Evolutionary conservation across 805 yeast species (phyloP), one percentile per base, ranked within the genome.

Genomic region (Yarrowia bubula): DNA sequence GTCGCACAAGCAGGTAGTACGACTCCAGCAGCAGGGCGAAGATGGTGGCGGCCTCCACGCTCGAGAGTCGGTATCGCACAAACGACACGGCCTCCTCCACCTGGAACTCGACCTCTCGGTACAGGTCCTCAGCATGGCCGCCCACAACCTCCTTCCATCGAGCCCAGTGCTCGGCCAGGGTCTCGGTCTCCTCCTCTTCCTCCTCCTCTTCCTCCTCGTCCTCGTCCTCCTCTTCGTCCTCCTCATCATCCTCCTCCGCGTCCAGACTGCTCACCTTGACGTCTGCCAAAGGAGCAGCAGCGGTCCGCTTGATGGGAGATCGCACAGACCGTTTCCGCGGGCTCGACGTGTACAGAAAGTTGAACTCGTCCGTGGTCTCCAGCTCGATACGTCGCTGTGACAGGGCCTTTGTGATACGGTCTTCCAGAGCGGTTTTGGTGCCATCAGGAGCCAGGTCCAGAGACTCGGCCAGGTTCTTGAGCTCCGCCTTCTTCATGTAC

Each of bases 401-500:
- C 50, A 75, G 67, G 46, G 60, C 58, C 35, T 65, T 47, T 15
- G 68, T 32, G 57, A 75, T 71, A 10, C 76, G 70, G 6, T 68
- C 68, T 60, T 73, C 77, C 31, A 75, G 48, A 17, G 72, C 76
- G 35, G 58, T 44, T 65, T 74, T 74, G 61, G 69, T 41, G 15
- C 77, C 77, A 9, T 71, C 73, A 8, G 71, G 15, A 17, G 69
- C 69, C 63, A 79, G 67, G 33, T 73, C 73, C 67, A 80, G 75
- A 41, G 71, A 72, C 14, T 70, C 66, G 18, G 81, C 80, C 55
- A 80, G 69, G 17, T 72, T 73, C 64, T 75, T 73, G 60, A 80
- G 74, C 22, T 75, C 75, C 37, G 72, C 71, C 72, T 80, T 80
- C 64, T 74, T 77, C 43, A 57, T 35, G 35, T 57, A 42, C 43